A percentile compares a stretch with the other conserved stretches of the same genome.
phyloP scores from a whole-genome alignment of 805 yeast species.

The Yueomyces sp. region DNA sequence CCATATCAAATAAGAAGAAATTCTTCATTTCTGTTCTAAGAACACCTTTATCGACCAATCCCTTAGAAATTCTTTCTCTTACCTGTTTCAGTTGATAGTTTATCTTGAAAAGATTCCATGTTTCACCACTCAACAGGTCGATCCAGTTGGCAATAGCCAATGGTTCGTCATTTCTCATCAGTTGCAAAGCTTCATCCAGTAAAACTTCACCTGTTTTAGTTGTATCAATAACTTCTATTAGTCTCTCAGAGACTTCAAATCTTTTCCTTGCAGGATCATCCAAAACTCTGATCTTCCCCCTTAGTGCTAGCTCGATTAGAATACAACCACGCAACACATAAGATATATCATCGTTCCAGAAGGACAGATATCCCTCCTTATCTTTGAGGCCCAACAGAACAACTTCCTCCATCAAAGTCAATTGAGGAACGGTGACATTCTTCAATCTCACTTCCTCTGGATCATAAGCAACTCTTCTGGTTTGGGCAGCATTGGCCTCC shows the following conservation, averaged over 20 bases:
- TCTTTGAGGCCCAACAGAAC: conserved; percentile 86
- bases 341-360: conserved; percentile 96
- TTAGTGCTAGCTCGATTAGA: conserved; percentile 77
- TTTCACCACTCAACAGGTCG: conserved; percentile 85
- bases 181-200: conserved; percentile 81
- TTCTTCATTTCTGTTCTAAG: conserved; percentile 91
- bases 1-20: conserved; percentile 92
- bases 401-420: conserved; percentile 95
- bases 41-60: conserved; percentile 92
- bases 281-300: conserved; percentile 78
- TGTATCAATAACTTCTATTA: conserved; percentile 75
- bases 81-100: conserved; percentile 95
- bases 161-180: conserved; percentile 77
- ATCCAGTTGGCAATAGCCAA: conserved; percentile 83
- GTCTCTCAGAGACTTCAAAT: conserved; percentile 75
- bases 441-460: conserved; percentile 38
- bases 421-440: conserved; percentile 41
- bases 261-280: conserved; percentile 88
- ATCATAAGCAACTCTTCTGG: conserved; percentile 68
- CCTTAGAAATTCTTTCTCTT: conserved; percentile 90
- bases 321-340: conserved; percentile 94
- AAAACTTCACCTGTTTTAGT: conserved; percentile 89
- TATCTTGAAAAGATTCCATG: conserved; percentile 93
- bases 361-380: conserved; percentile 88
- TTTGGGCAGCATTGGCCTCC: conserved; percentile 6